Conservation (phyloP, 441 rosid species). For the Breynia disticha region DNA sequence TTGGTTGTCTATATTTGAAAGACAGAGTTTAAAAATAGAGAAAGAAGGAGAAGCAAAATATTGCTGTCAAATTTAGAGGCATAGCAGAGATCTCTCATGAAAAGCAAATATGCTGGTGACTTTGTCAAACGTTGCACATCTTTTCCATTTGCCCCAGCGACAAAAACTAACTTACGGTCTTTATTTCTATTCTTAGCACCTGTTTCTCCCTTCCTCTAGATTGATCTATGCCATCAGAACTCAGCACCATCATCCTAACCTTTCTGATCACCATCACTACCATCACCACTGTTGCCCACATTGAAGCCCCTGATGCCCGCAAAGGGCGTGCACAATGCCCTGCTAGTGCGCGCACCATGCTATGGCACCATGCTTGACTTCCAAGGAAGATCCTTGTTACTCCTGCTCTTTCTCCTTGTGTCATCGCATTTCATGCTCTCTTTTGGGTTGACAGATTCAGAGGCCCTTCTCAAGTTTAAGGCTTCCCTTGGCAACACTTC, state of each 20-base stretch:
- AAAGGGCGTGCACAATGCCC: constrained; percentile 50
- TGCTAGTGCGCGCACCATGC: constrained; percentile 26
- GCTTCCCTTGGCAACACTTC: constrained; percentile 23
- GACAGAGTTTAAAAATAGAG: background rate
- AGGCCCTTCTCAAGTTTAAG: constrained; percentile 49
- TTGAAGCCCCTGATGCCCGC: constrained; percentile 22
- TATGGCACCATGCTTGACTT: background rate
- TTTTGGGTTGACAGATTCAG: constrained; percentile 26
- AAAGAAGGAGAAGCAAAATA: background rate
- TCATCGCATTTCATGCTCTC: constrained; percentile 10
- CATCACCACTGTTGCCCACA: constrained; percentile 2
- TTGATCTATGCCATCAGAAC: constrained; percentile 12
- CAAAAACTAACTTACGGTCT: background rate
- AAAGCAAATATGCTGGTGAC: background rate
- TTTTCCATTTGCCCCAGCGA: background rate
- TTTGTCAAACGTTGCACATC: constrained; percentile 3
- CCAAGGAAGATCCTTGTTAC: background rate
- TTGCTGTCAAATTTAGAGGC: constrained; percentile 13
- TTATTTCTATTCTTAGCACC: constrained; percentile 16
- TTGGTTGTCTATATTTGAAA: background rate
- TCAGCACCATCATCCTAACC: constrained; percentile 6
- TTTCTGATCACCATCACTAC: constrained; percentile 6
- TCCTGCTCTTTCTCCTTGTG: constrained; percentile 2
- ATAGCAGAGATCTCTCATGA: constrained; percentile 14
- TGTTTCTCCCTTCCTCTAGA: constrained; percentile 5